Evolutionary conservation across 2,329 filamentous ascomycete genomes (phyloP), one percentile per base, ranked within the genome.

Genomic region (Trichoderma cornu-damae): DNA sequence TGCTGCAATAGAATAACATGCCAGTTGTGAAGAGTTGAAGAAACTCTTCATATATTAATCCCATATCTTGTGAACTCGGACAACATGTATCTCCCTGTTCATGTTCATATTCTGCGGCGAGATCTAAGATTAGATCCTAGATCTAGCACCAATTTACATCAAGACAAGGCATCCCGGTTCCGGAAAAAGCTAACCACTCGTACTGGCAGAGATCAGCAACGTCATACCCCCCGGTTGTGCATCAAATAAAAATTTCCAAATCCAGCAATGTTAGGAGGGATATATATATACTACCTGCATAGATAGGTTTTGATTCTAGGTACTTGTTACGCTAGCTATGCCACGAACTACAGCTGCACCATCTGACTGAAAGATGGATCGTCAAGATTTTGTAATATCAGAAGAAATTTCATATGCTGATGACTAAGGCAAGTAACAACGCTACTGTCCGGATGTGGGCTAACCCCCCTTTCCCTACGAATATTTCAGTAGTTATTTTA

Each of bases 71-170:
- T n/a, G n/a, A n/a, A n/a, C 6, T n/a, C 38, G 3, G 16, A 34
- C 24, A 38, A 32, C 52, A 47, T 18, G 52, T 32, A 16, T 22
- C 32, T 20, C 42, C 32, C 22, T 47, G 32, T 30, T 32, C 16
- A 16, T 35, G 30, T 43, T 34, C 37, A 24, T n/a, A 49, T 22
- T 52, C 8, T 37, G 26, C 18, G 37, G 30, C 26, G 22, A 47
- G 52, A 55, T 55, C 40, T 47, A 44, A 55, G 52, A 46, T 55
- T 24, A 26, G 24, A 46, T 47, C n/a, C 24, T 47, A 55, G 52
- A 47, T 46, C 30, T 12, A 18, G 11, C 42, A 35, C 52, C 52
- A 47, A 6, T 46, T 46, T 38, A 46, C 32, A 28, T 26, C 52
- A 47, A 32, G 34, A 46, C 52, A 47, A 28, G 51, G 51, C 42